These are phyloP conservation scores for Nephelium lappaceum DNA, from an alignment of 345 rosid genomes.

Conservation along the genomic window DNA sequence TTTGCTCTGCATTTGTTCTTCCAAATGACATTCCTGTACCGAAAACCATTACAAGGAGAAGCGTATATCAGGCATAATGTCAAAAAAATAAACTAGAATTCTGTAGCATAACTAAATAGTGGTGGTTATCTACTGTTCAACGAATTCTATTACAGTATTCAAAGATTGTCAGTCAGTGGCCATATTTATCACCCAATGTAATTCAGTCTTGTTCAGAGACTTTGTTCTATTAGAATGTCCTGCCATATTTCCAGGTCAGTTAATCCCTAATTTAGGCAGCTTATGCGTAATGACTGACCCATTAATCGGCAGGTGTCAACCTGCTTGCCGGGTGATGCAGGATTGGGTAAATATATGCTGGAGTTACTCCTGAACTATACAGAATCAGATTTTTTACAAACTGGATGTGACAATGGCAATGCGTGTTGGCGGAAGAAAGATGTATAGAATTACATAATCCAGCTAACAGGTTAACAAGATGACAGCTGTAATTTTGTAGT, in stretches of 20 bases:
- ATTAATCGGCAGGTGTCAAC: background rate
- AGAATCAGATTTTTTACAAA: too few relatives aligned
- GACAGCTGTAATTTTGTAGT: background rate
- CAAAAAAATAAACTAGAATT: background rate
- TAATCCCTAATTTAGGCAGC: background rate
- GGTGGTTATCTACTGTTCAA: background rate
- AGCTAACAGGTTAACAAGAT: background rate
- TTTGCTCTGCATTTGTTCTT: constrained; percentile 36
- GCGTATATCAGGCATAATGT: constrained; percentile 13
- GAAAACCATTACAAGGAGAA: constrained; percentile 46
- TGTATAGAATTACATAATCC: background rate
- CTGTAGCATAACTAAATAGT: background rate
- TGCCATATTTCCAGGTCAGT: background rate
- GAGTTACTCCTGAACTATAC: too few relatives aligned
- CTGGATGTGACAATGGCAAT: too few relatives aligned
- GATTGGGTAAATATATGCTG: too few relatives aligned
- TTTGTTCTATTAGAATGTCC: background rate
- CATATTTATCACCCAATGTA: background rate
- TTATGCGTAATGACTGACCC: background rate
- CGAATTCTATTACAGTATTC: background rate
- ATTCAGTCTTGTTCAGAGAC: background rate
- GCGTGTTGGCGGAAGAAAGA: background rate
- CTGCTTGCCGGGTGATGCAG: background rate
- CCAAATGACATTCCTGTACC: constrained; percentile 34
- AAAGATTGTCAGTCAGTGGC: background rate